These are phyloP conservation scores for Ogataea trehaloabstinens DNA, from an alignment of 805 yeast species.

Conservation along the genomic window DNA sequence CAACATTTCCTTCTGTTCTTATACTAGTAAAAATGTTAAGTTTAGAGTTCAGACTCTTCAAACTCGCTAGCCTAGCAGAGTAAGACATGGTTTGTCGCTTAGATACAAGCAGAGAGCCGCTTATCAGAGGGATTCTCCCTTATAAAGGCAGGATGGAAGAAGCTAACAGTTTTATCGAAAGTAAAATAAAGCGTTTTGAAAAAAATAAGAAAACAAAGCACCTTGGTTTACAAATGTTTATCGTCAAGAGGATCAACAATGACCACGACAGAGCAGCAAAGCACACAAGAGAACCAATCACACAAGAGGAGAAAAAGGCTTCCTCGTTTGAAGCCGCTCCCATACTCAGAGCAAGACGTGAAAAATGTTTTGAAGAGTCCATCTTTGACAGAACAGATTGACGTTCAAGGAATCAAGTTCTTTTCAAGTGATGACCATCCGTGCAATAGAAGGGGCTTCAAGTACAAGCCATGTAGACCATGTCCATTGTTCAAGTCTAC, in stretches of 20 bases:
- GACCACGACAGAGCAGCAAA: no score
- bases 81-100: no score
- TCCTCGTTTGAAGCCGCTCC: constrained; percentile 35
- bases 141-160: no score
- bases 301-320: constrained; percentile 7
- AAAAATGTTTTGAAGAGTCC: constrained; percentile 22
- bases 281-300: no score
- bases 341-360: constrained; percentile 31
- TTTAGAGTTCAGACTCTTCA: constrained; percentile 17
- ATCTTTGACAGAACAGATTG: constrained; percentile 12
- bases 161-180: no score
- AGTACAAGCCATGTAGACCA: constrained; percentile 77
- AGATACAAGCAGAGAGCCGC: no score
- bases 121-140: no score
- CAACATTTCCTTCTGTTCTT: constrained; percentile 2
- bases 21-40: constrained; percentile 42
- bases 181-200: no score
- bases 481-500: constrained; percentile 55
- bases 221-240: no score
- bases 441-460: constrained; percentile 72
- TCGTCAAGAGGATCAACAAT: no score
- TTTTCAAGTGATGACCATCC: constrained; percentile 74
- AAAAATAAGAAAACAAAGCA: no score
- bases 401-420: constrained; percentile 26
- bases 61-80: background rate